Conservation (phyloP, 495 filamentous ascomycete species). For the Zalerion maritima region DNA sequence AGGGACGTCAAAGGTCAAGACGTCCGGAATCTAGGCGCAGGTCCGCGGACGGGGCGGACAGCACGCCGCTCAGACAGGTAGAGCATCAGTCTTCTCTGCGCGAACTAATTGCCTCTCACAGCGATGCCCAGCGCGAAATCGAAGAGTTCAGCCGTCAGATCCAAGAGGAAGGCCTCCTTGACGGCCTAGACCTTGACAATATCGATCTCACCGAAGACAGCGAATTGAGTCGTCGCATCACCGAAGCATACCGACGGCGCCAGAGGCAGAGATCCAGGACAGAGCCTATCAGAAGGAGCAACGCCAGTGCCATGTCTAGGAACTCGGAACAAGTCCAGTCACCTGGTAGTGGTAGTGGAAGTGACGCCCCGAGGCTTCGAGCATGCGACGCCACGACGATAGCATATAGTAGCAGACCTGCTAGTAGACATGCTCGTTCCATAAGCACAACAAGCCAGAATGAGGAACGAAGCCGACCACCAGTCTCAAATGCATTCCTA, state of each 20-base stretch:
- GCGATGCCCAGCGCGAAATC: constrained; percentile 54
- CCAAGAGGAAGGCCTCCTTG: constrained; percentile 70
- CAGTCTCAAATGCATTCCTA: constrained; percentile 30
- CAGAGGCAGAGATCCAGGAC: constrained; percentile 37
- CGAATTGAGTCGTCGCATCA: constrained; percentile 76
- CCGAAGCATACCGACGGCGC: constrained; percentile 65
- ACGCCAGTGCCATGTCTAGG: constrained; percentile 19
- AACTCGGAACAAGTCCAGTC: constrained; percentile 13
- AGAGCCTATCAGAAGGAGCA: constrained; percentile 23
- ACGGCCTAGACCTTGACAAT: constrained; percentile 72
- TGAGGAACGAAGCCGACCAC: constrained; percentile 30
- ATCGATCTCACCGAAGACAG: constrained; percentile 65
- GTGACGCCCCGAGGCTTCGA: constrained; percentile 15
- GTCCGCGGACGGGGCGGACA: constrained; percentile 16
- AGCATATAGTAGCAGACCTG: constrained; percentile 22
- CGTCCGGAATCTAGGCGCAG: constrained; percentile 23
- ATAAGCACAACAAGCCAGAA: constrained; percentile 18
- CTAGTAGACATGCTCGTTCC: constrained; percentile 26
- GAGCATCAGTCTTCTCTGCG: constrained; percentile 78
- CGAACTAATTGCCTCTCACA: constrained; percentile 63
- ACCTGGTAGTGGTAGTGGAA: no score
- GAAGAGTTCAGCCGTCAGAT: constrained; percentile 84
- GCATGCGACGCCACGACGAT: constrained; percentile 13
- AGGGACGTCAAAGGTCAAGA: constrained; percentile 9
- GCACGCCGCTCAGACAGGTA: constrained; percentile 36